Evolutionary conservation across 2,329 filamentous ascomycete genomes (phyloP), one percentile per base, ranked within the genome.

Genomic region (Diaporthe citri): DNA sequence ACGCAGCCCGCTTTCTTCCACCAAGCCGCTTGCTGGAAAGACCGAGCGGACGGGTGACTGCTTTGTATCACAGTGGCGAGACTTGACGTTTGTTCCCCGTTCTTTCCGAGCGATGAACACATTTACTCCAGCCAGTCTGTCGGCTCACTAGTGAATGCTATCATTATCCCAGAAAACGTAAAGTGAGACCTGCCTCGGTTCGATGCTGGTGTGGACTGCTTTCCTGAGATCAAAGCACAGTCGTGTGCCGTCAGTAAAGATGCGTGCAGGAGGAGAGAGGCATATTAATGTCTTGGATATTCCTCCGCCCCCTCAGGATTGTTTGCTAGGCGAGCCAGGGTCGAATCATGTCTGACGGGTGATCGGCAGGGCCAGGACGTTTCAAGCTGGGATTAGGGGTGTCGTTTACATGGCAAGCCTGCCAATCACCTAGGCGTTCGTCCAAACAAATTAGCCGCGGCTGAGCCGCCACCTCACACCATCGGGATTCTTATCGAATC

Each of bases 401-500:
- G 64, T 69, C 64, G 48, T 48, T 48, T 67, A 69, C 52, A 56
- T 73, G 31, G 55, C 52, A 22, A 56, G 55, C 9, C 52, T 59
- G 39, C 72, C 72, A 73, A 73, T 73, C 72, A 69, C 10, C 72
- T 60, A 43, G 31, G 25, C 43, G 48, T 69, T 66, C 51, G 51
- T 62, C 72, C 72, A 73, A 57, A 55, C 55, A 43, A 69, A 39
- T 56, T 69, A 69, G 15, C 64, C 64, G 64, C 64, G 34, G 31
- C 64, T 36, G 64, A 69, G 43, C 48, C 64, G 31, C 62, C 60
- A 46, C 13, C 55, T 46, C 28, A 59, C 72, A 56, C 62, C 72
- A 69, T 48, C 70, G 70, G 70, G 70, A 57, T 60, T 60, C 70
- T 72, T 22, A 48, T 69, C 31, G 60, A 39, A 73, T 69, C 60